Evolutionary conservation across 1,139 yeast genomes (phyloP).

Genomic region (Hyphopichia pseudoburtonii): DNA sequence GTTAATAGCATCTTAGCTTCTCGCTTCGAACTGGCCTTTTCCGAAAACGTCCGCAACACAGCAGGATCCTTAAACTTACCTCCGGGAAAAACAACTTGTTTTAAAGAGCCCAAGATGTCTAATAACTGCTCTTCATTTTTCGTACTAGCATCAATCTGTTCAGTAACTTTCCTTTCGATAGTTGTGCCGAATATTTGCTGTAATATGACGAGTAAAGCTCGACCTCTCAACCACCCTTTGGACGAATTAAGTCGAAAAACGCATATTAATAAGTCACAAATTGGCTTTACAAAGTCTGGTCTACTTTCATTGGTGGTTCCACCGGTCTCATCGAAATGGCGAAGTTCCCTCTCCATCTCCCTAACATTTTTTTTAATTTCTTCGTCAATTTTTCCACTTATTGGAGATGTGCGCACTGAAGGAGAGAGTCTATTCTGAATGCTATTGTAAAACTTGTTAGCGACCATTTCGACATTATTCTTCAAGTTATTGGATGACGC

Average conservation of each 20-base stretch:
- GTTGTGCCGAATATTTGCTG: slow-evolving; percentile 90
- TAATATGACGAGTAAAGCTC: slow-evolving; percentile 75
- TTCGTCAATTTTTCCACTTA: slow-evolving; percentile 5
- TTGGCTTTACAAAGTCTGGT: slow-evolving; percentile 66
- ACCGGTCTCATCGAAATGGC: slow-evolving; percentile 35
- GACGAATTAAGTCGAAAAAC: slow-evolving; percentile 68
- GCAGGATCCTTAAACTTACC: slow-evolving; percentile 53
- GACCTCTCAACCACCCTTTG: slow-evolving; percentile 78
- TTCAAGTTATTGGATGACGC: slow-evolving; percentile 8
- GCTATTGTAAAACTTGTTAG: slow-evolving; percentile 45
- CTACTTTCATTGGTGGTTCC: slow-evolving; percentile 17
- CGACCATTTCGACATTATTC: slow-evolving; percentile 34
- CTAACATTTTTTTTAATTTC: slow-evolving; percentile 30
- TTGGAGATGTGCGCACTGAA: neutral
- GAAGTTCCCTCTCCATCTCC: slow-evolving; percentile 45
- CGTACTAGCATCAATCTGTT: slow-evolving; percentile 30
- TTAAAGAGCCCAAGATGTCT: slow-evolving; percentile 42
- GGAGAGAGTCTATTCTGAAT: slow-evolving; percentile 29
- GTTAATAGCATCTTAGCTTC: slow-evolving; percentile 62
- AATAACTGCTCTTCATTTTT: slow-evolving; percentile 51
- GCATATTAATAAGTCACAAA: slow-evolving; percentile 72
- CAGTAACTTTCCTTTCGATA: slow-evolving; percentile 67
- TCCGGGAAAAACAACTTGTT: slow-evolving; percentile 62
- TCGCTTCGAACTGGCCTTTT: slow-evolving; percentile 51
- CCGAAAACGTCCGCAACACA: slow-evolving; percentile 46